A percentile compares a stretch with the other conserved stretches of the same genome.
These are phyloP conservation scores for Globisporangium camurandrum DNA, from an alignment of 352 stramenopile genomes.

Conservation along the genomic window DNA sequence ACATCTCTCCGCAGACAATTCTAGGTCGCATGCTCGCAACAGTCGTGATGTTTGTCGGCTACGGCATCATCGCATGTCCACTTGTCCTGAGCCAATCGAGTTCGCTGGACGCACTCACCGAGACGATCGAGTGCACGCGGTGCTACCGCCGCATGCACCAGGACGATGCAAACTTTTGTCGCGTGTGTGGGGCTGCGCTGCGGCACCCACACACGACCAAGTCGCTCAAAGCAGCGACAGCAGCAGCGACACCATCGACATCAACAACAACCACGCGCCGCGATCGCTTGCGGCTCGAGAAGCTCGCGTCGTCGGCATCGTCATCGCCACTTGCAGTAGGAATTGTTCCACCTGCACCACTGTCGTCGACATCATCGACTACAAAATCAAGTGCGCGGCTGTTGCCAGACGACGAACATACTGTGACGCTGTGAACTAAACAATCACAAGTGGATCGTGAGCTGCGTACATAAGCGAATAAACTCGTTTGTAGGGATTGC, in stretches of 20 bases:
- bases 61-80: slow-evolving; percentile 40
- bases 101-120: slow-evolving; percentile 22
- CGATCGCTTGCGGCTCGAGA: slow-evolving; percentile 49
- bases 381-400: slow-evolving; percentile 46
- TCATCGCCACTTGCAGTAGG: too few species aligned
- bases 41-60: slow-evolving; percentile 44
- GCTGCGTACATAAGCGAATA: background rate
- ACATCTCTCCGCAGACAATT: slow-evolving; percentile 41
- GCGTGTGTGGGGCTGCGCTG: slow-evolving; percentile 28
- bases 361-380: slow-evolving; percentile 52
- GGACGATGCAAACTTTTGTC: slow-evolving; percentile 42
- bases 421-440: slow-evolving; percentile 8
- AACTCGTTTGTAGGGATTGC: background rate
- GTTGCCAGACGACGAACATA: slow-evolving; percentile 21
- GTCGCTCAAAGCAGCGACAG: slow-evolving; percentile 54
- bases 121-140: slow-evolving; percentile 25
- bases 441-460: too few species aligned
- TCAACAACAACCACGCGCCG: too few species aligned
- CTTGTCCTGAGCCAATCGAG: slow-evolving; percentile 39
- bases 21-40: slow-evolving; percentile 34
- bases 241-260: too few species aligned
- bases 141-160: slow-evolving; percentile 41
- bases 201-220: slow-evolving; percentile 34
- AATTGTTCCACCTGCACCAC: slow-evolving; percentile 10
- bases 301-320: slow-evolving; percentile 39